Evolutionary conservation across 495 filamentous ascomycete species (phyloP).

Genomic region (Penicillium malachiteum): DNA sequence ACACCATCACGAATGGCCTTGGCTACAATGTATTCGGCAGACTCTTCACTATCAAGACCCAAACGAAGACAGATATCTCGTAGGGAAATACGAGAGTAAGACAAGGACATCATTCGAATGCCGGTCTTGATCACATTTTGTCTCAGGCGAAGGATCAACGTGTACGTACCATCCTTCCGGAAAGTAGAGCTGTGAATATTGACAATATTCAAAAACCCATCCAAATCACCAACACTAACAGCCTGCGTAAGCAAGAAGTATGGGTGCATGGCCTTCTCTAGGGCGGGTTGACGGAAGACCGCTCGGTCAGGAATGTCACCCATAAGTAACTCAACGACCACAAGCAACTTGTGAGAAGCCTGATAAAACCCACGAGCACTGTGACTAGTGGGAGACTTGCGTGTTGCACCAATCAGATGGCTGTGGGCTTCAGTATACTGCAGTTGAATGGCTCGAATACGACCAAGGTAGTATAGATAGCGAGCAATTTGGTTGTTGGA

Average conservation of each 20-base stretch:
- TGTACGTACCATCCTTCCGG: conserved; percentile 92
- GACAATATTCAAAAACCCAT: conserved; percentile 84
- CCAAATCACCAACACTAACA: conserved; percentile 90
- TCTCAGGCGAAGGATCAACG: conserved; percentile 85
- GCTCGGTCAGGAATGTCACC: conserved; percentile 96
- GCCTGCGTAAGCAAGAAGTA: conserved; percentile 93
- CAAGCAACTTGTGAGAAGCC: conserved; percentile 86
- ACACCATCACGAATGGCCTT: conserved; percentile 98
- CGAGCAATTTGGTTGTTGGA: conserved; percentile 97
- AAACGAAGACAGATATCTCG: conserved; percentile 96
- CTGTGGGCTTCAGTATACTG: conserved; percentile 96
- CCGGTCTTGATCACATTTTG: conserved; percentile 99
- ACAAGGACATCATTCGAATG: conserved; percentile 97
- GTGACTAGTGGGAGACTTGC: conserved; percentile 87
- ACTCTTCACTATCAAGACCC: conserved; percentile 89
- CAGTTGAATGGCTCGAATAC: conserved; percentile 93
- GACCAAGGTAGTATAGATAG: conserved; percentile 93
- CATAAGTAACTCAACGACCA: conserved; percentile 97
- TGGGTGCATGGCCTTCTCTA: conserved; percentile 83
- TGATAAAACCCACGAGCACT: conserved; percentile 92
- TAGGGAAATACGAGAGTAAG: conserved; percentile 95
- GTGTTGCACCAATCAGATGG: conserved; percentile 84
- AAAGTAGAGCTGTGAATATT: conserved; percentile 78
- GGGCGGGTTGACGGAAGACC: conserved; percentile 81
- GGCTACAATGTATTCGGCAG: conserved; percentile 96